A percentile compares a stretch with the other conserved stretches of the same genome.
Evolutionary conservation across 2,329 filamentous ascomycete genomes (phyloP).

Genomic region (Cordyceps javanica): DNA sequence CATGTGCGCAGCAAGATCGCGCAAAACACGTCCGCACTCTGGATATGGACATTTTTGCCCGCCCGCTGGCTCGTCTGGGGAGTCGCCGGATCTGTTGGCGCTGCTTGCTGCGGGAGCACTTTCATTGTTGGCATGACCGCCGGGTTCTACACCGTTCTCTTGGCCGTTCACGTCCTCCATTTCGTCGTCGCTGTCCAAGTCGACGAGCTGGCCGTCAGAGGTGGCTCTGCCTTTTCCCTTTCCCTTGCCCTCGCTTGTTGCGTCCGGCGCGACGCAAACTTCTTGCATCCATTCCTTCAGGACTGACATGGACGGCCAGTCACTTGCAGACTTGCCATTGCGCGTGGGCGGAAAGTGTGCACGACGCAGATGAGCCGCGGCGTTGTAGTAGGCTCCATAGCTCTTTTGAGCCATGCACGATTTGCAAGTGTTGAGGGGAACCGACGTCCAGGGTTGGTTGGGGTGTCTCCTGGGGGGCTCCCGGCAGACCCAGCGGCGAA

Average conservation of each 20-base stretch:
- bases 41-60: slow-evolving; percentile 43
- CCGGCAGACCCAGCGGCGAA: slow-evolving; percentile 51
- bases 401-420: slow-evolving; percentile 50
- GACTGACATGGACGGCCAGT: slow-evolving; percentile 53
- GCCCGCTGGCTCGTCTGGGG: slow-evolving; percentile 5
- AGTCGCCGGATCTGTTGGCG: slow-evolving; percentile 4
- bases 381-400: slow-evolving; percentile 55
- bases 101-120: slow-evolving; percentile 15
- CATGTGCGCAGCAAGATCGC: slow-evolving; percentile 79
- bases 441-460: slow-evolving; percentile 33
- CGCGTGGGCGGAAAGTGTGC: slow-evolving; percentile 52
- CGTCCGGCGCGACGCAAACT: slow-evolving; percentile 45
- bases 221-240: slow-evolving; percentile 32
- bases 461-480: slow-evolving; percentile 36
- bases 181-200: slow-evolving; percentile 8
- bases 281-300: slow-evolving; percentile 57
- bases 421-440: slow-evolving; percentile 50
- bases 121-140: background rate
- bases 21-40: slow-evolving; percentile 54
- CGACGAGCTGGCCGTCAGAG: slow-evolving; percentile 1
- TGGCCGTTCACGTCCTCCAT: slow-evolving; percentile 1
- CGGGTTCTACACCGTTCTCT: background rate
- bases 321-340: slow-evolving; percentile 47
- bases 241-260: slow-evolving; percentile 48
- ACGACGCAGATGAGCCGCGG: slow-evolving; percentile 50